phyloP scores from a whole-genome alignment of 164 flowering plant genomes.

The Liriodendron chinense region DNA sequence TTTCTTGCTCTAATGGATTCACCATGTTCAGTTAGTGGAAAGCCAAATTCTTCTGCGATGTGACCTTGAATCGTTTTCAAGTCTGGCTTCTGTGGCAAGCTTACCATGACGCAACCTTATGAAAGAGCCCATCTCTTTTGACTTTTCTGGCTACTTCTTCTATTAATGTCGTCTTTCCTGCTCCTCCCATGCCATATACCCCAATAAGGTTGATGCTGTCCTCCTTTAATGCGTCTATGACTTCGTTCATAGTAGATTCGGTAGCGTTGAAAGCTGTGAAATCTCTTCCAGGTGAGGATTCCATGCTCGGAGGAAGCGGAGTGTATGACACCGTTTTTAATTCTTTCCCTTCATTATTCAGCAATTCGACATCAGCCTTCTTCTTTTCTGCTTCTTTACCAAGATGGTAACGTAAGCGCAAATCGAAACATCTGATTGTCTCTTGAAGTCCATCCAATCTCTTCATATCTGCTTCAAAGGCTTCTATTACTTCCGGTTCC shows the following conservation, averaged over 20 bases:
- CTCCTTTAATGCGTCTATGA: constrained; percentile 6
- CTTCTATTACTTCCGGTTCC: neutral
- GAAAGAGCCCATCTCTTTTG: constrained; percentile 10
- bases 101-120: constrained; percentile 9
- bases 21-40: neutral
- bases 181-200: too few relatives aligned
- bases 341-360: neutral
- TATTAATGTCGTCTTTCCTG: constrained; percentile 8
- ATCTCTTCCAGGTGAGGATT: neutral
- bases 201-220: constrained; percentile 9
- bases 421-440: neutral
- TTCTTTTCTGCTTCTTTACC: neutral
- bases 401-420: neutral
- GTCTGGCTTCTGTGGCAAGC: constrained; percentile 2
- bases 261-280: neutral
- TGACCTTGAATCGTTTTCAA: constrained; percentile 10
- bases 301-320: neutral
- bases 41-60: constrained; percentile 7
- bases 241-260: neutral
- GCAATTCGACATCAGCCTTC: neutral
- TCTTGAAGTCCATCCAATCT: neutral
- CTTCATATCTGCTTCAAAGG: neutral
- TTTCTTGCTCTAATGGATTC: constrained; percentile 9
- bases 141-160: constrained; percentile 6
- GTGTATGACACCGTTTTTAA: neutral